phyloP scores from a whole-genome alignment of 768 basidiomycete species.

The Boletus speciosus region DNA sequence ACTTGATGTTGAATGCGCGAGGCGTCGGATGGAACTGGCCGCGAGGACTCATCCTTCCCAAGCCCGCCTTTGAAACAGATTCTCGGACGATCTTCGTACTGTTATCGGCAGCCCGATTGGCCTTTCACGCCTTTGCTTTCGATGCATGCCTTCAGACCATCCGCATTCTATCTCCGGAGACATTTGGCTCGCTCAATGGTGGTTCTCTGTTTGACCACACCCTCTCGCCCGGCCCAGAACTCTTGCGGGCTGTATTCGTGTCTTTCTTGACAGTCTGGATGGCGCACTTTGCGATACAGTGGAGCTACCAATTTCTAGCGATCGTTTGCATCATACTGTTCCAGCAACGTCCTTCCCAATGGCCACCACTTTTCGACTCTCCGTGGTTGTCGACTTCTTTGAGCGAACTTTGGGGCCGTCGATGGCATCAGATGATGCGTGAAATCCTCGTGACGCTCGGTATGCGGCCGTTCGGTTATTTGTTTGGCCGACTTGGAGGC shows the following conservation, averaged over 20 bases:
- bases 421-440: conserved; percentile 69
- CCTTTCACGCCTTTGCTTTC: conserved; percentile 2
- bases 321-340: conserved; percentile 45
- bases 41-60: conserved; percentile 11
- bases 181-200: conserved; percentile 33
- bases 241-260: conserved; percentile 40
- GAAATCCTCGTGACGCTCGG: conserved; percentile 50
- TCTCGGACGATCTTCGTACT: conserved; percentile 18
- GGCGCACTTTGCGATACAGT: conserved; percentile 45
- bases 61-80: conserved; percentile 9
- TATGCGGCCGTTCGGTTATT: conserved; percentile 37
- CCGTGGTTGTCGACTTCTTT: conserved; percentile 59
- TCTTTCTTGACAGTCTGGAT: conserved; percentile 42
- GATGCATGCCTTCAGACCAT: conserved; percentile 13
- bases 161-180: conserved; percentile 35
- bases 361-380: conserved; percentile 58
- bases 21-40: conserved; percentile 31
- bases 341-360: conserved; percentile 45
- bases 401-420: conserved; percentile 53
- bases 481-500: conserved; percentile 48
- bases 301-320: conserved; percentile 38
- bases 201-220: conserved; percentile 37
- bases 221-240: conserved; percentile 31
- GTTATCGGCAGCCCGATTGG: conserved; percentile 5
- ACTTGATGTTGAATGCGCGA: conserved; percentile 18